Base-by-base conservation (phyloP, 2,329 filamentous ascomycete species). In the Cryphonectria nitschkei region DNA sequence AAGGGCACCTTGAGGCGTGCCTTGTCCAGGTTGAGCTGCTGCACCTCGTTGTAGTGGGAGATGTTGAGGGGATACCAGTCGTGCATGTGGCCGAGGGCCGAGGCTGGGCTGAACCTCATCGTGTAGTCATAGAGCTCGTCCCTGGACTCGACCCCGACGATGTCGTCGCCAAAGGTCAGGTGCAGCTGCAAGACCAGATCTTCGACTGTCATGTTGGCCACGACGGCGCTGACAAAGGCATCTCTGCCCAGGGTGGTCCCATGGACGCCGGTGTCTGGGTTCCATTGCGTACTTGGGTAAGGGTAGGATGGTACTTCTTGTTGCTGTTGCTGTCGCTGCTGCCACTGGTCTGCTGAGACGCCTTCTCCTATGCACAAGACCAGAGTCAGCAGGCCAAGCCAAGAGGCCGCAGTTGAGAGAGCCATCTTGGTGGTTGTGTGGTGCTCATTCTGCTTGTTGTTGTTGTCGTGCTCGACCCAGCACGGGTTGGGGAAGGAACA, bases 61-160 rank as follows among this genome's bases (percentile, higher is more conserved):
- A 76, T 81, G 65, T 84, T 83, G 0, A 82, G 77, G 3, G 81
- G 77, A 65, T 84, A 84, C 78, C 81, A 82, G 72, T 84, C 82
- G 65, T 84, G 82, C 66, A 84, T 78, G 4, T 80, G 74, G 11
- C 82, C 82, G 63, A 84, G 78, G 2, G 81, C 78, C 4, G 82
- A 80, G 43, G 77, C 78, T 0, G 81, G 81, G 43, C 77, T 79
- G 56, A 79, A 76, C 39, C 77, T 77, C 78, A 82, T 78, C 16
- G 79, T 78, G 65, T 77, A 74, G 54, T 82, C 80, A 68, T 82
- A 83, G 41, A 82, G 77, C 43, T 79, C 80, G 74, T 82, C 81
- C 19, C 80, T 76, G 2, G 79, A 79, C 6, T 80, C 74, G 14
- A 78, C 76, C 2, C 82, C 82, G 6, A 84, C 76, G 41, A 84